Conservation (phyloP, 2,329 filamentous ascomycete species). For the Magnaporthales sp. region DNA sequence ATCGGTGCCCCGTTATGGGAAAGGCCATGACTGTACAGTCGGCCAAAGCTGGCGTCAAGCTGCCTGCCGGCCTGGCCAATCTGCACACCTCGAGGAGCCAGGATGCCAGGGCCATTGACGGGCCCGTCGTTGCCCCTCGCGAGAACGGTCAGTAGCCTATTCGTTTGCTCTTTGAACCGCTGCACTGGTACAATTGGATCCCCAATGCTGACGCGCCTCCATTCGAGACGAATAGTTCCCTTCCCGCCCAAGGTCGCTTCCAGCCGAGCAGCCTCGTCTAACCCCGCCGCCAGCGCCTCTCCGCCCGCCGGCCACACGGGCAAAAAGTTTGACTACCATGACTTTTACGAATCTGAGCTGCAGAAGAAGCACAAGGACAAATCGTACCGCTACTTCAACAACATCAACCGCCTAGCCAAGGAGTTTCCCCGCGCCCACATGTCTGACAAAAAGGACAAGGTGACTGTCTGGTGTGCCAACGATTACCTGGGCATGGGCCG, state of each 20-base stretch:
- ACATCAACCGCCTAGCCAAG: conserved; percentile 96
- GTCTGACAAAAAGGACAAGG: conserved; percentile 69
- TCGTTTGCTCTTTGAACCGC: not conserved
- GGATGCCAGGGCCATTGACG: conserved; percentile 70
- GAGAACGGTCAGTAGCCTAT: conserved; percentile 37
- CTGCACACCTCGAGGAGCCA: conserved; percentile 74
- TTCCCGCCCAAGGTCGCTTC: conserved; percentile 21
- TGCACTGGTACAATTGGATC: not conserved
- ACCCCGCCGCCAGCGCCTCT: conserved; percentile 13
- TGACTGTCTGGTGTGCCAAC: conserved; percentile 98
- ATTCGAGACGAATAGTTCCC: conserved; percentile 18
- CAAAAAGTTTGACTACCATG: conserved; percentile 80
- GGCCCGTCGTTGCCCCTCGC: conserved; percentile 35
- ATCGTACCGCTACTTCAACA: conserved; percentile 99
- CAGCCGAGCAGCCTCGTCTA: conserved; percentile 6
- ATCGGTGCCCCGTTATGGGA: conserved; percentile 97
- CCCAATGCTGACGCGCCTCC: conserved; percentile 8
- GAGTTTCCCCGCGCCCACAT: conserved; percentile 95
- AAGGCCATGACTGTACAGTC: conserved; percentile 89
- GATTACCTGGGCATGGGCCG: conserved; percentile 98
- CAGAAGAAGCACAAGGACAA: conserved; percentile 99
- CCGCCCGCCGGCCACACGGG: conserved; percentile 18
- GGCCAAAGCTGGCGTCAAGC: conserved; percentile 39
- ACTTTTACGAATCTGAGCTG: conserved; percentile 78
- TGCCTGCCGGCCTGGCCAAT: conserved; percentile 41